Base-by-base conservation (phyloP, 179 eudicot species). In the Camellia oleifera region DNA sequence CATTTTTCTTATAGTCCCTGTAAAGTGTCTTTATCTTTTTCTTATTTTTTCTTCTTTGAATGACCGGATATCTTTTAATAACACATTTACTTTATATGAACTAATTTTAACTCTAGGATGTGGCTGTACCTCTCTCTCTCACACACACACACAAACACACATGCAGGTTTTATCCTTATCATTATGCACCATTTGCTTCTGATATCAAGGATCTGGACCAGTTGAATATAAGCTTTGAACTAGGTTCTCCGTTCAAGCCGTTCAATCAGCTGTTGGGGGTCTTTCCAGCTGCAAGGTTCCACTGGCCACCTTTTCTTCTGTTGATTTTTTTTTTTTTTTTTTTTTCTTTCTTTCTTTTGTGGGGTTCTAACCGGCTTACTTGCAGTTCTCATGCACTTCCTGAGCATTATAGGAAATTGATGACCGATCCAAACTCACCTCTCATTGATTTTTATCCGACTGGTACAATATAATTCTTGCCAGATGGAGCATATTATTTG, bases 141-240 rank as follows among this genome's bases (percentile, higher is more conserved):
- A 20, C 69, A 23, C 69, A 48, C 40, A 32, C 40, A 32, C 40
- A 32, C 40, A 32, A 32, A 32, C 40, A 32, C 23, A 1, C 14
- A 61, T 81, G 17, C 90, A 96, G 99, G 99, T 96, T 96, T 85
- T 96, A 92, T 84, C 99, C 99, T 48, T 96, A 94, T 80, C 98
- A 96, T 88, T 96, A 96, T 90, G 99, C 99, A 45, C 99, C 99
- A 61, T 96, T 96, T 90, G 99, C 99, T 81, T 96, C 99, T 53
- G 99, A 96, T 84, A 89, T 96, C 72, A 94, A 89, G 84, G 92
- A 86, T 82, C 82, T 96, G 77, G 93, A 82, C 46, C 75, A 85
- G 79, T 80, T 94, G 86, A 82, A 91, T 86, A 88, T 96, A 68
- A 86, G 78, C 54, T 96, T 94, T 82, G 95, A 94, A 78, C 82